Conservation (phyloP, 768 basidiomycete species). For the Mycena venus region DNA sequence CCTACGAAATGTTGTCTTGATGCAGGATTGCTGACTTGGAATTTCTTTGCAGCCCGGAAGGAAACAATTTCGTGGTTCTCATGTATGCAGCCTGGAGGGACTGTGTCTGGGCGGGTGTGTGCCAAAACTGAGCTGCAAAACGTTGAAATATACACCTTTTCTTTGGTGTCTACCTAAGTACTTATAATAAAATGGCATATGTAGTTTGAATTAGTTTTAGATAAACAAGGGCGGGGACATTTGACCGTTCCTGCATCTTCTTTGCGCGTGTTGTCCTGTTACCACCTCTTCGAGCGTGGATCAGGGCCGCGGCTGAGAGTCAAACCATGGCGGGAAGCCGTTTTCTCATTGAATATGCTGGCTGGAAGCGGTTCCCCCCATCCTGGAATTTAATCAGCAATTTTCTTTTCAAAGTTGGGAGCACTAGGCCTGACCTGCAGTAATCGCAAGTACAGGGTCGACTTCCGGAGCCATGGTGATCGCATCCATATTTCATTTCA, state of each 20-base stretch:
- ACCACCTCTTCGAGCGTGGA: conserved; percentile 47
- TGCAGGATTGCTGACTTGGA: neutral
- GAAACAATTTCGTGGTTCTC: conserved; percentile 55
- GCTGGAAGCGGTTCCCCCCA: conserved; percentile 50
- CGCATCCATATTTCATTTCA: conserved; percentile 50
- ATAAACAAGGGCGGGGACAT: neutral
- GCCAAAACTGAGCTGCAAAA: neutral
- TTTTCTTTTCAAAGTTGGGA: neutral
- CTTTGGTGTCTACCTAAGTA: no score
- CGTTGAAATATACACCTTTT: neutral
- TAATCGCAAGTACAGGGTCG: conserved; percentile 54
- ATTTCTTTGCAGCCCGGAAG: conserved; percentile 47
- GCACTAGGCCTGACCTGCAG: conserved; percentile 44
- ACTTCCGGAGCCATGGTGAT: conserved; percentile 54
- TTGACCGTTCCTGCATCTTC: neutral
- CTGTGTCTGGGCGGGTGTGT: conserved; percentile 44
- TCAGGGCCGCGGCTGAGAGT: conserved; percentile 49
- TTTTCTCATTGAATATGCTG: conserved; percentile 45
- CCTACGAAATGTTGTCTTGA: neutral
- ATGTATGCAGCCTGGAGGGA: conserved; percentile 60
- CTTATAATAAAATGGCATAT: no score
- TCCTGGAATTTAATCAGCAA: conserved; percentile 37
- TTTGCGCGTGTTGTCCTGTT: no score
- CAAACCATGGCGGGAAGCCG: conserved; percentile 46
- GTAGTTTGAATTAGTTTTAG: neutral